Conservation (phyloP, 1,284 basidiomycete species). For the Sporisorium graminicola region DNA sequence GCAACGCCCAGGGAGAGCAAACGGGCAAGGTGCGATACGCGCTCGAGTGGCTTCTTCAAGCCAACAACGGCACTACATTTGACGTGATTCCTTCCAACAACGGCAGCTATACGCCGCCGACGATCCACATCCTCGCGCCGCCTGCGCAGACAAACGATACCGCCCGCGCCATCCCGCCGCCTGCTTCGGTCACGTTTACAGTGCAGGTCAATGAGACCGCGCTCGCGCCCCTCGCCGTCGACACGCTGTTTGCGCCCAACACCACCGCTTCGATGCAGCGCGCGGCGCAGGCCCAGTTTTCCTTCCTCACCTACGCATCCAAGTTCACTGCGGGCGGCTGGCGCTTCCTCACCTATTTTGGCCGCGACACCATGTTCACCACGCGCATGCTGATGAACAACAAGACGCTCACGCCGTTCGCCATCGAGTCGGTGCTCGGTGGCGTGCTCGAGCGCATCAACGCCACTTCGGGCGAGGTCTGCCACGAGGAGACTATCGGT, state of each 20-base stretch:
- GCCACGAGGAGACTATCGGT: constrained; percentile 72
- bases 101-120: constrained; percentile 67
- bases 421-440: constrained; percentile 71
- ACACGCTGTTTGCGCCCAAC: constrained; percentile 68
- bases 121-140: constrained; percentile 64
- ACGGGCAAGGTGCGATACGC: constrained; percentile 28
- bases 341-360: constrained; percentile 71
- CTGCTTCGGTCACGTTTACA: constrained; percentile 69
- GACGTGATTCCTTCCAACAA: constrained; percentile 53
- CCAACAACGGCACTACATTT: constrained; percentile 34
- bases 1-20: constrained; percentile 30
- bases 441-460: constrained; percentile 72
- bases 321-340: constrained; percentile 73
- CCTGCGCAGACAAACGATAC: constrained; percentile 52
- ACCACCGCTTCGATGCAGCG: constrained; percentile 53
- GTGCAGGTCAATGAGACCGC: constrained; percentile 72
- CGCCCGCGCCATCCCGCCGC: constrained; percentile 14
- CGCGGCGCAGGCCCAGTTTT: constrained; percentile 69
- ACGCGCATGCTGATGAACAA: constrained; percentile 71
- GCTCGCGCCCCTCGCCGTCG: constrained; percentile 69
- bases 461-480: constrained; percentile 70
- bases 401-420: constrained; percentile 70
- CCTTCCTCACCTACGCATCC: constrained; percentile 69
- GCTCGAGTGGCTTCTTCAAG: constrained; percentile 41
- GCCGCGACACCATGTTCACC: constrained; percentile 72